These are phyloP conservation scores for Capronia americana DNA, from an alignment of 2,329 filamentous ascomycete species.

Conservation along the genomic window DNA sequence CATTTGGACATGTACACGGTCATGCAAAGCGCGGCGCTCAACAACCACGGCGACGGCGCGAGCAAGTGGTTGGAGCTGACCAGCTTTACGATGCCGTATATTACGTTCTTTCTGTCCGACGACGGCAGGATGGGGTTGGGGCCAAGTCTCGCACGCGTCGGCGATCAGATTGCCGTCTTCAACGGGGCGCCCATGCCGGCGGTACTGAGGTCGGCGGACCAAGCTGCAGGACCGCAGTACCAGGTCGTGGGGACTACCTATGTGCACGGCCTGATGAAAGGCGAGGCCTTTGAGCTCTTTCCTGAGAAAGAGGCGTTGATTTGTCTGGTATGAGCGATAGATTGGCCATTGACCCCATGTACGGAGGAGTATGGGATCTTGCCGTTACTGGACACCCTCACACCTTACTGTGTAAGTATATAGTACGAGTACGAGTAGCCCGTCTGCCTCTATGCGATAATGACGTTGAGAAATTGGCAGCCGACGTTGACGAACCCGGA, in stretches of 20 bases:
- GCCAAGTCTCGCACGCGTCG: neutral
- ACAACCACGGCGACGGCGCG: neutral
- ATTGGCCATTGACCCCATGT: no score
- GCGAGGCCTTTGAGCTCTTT: neutral
- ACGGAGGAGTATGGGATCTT: neutral
- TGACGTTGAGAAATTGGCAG: neutral
- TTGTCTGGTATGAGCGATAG: no score
- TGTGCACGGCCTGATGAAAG: conserved; percentile 1
- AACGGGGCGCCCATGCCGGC: neutral
- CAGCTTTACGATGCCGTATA: neutral
- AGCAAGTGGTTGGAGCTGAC: neutral
- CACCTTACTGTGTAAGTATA: no score
- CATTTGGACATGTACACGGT: neutral
- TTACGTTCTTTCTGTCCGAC: neutral
- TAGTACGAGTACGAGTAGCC: neutral
- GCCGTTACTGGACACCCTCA: neutral
- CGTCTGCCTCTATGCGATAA: neutral
- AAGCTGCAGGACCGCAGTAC: neutral
- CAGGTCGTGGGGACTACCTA: neutral
- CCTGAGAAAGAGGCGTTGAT: neutral
- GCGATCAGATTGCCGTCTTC: neutral
- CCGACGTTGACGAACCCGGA: neutral
- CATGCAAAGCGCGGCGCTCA: neutral
- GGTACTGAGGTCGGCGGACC: neutral
- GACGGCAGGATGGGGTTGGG: conserved; percentile 3